Percentiles rank a stretch among this genome's conserved stretches.
phyloP scores from a whole-genome alignment of 257 asterid genomes.

The Anisodus tanguticus region DNA sequence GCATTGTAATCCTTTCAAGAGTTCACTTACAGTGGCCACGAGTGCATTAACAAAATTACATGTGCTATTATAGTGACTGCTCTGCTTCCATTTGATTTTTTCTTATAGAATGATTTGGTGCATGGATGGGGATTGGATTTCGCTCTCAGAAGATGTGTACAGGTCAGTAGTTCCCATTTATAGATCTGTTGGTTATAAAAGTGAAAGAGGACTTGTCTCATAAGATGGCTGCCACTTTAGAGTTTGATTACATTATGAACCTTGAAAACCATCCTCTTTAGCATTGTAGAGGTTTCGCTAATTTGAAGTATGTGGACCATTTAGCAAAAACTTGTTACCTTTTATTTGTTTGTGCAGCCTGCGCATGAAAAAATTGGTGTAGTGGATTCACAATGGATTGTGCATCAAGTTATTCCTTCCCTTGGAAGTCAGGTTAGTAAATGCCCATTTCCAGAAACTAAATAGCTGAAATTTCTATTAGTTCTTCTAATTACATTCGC shows the following conservation, averaged over 20 bases:
- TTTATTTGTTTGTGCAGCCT: slow-evolving; percentile 34
- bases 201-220: neutral
- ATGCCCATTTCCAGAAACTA: slow-evolving; percentile 14
- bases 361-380: slow-evolving; percentile 47
- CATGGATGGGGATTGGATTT: slow-evolving; percentile 99
- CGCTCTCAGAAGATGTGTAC: slow-evolving; percentile 94
- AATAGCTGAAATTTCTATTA: slow-evolving; percentile 12
- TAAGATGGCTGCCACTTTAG: neutral
- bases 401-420: slow-evolving; percentile 49
- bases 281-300: neutral
- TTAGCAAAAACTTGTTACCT: neutral
- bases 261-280: neutral
- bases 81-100: slow-evolving; percentile 30
- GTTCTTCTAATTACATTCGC: neutral
- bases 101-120: slow-evolving; percentile 90
- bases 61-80: neutral
- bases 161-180: slow-evolving; percentile 55
- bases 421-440: slow-evolving; percentile 44
- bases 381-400: slow-evolving; percentile 49
- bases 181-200: neutral
- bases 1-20: slow-evolving; percentile 8
- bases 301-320: slow-evolving; percentile 1
- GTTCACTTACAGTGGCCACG: neutral
- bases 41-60: neutral
- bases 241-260: neutral